Conservation (phyloP, 164 flowering plant species). For the Magnolia kwangsiensis region DNA sequence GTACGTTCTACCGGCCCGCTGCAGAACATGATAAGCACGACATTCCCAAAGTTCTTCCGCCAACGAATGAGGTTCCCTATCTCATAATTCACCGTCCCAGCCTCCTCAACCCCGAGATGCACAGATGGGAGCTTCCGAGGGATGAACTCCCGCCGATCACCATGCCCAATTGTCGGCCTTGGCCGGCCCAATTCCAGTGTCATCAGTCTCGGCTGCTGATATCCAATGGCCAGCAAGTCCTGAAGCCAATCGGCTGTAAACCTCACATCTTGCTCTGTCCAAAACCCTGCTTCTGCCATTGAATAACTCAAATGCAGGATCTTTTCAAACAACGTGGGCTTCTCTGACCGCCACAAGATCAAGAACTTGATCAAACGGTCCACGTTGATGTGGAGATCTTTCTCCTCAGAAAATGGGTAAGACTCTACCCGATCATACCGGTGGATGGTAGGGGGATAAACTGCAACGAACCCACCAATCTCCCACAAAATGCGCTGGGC, state of each 20-base stretch:
- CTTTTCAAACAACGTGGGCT: conserved; percentile 80
- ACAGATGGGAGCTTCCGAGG: conserved; percentile 93
- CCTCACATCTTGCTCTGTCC: conserved; percentile 82
- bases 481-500: conserved; percentile 98
- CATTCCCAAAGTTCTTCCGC: conserved; percentile 94
- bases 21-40: conserved; percentile 84
- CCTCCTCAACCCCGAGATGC: conserved; percentile 96
- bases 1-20: conserved; percentile 82
- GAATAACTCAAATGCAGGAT: conserved; percentile 75
- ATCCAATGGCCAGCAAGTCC: conserved; percentile 91
- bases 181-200: conserved; percentile 73
- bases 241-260: conserved; percentile 99
- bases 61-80: conserved; percentile 88
- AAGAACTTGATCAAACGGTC: conserved; percentile 81
- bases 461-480: conserved; percentile 82
- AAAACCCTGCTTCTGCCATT: conserved; percentile 95
- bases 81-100: conserved; percentile 81
- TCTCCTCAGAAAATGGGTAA: conserved; percentile 96
- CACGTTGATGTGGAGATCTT: conserved; percentile 96
- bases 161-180: conserved; percentile 82
- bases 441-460: conserved; percentile 93
- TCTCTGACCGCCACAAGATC: conserved; percentile 73
- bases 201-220: conserved; percentile 94
- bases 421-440: conserved; percentile 59
- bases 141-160: conserved; percentile 81